phyloP scores from a whole-genome alignment of 164 flowering plant genomes.

The Vitis cinerea region DNA sequence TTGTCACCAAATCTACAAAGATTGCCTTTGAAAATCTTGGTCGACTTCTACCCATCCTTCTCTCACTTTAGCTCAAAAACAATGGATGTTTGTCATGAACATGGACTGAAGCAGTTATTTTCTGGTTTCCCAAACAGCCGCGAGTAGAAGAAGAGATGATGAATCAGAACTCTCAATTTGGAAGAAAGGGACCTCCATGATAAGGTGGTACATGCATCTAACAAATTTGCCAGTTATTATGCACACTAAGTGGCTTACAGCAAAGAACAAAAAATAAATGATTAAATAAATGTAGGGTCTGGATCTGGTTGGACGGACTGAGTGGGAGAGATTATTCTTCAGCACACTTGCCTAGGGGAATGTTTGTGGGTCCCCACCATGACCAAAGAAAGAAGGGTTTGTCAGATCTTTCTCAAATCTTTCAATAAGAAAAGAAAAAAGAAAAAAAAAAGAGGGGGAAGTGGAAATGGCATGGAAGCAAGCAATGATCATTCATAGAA shows the following conservation, averaged over 20 bases:
- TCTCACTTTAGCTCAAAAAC: too few relatives aligned
- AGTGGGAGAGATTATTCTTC: constrained; percentile 47
- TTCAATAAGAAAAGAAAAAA: constrained; percentile 13
- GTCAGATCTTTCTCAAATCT: constrained; percentile 42
- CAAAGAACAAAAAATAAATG: constrained; percentile 16
- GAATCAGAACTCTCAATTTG: not conserved
- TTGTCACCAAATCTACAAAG: too few relatives aligned
- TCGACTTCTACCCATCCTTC: too few relatives aligned
- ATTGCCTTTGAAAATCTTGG: too few relatives aligned
- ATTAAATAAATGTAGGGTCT: constrained; percentile 10
- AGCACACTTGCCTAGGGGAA: constrained; percentile 72
- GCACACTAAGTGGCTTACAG: constrained; percentile 33
- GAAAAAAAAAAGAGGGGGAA: constrained; percentile 1
- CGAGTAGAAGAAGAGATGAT: not conserved
- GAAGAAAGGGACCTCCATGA: constrained; percentile 22
- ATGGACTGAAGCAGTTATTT: constrained; percentile 5
- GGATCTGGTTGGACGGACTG: constrained; percentile 28
- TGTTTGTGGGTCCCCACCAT: constrained; percentile 61
- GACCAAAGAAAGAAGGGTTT: constrained; percentile 32
- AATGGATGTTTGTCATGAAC: not conserved
- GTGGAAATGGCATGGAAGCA: constrained; percentile 21
- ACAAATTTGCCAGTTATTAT: constrained; percentile 10
- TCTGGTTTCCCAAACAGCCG: constrained; percentile 13
- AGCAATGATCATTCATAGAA: constrained; percentile 30
- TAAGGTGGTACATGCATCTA: constrained; percentile 4